Base-by-base conservation (phyloP, 257 asterid species). In the Scutellaria baicalensis region DNA sequence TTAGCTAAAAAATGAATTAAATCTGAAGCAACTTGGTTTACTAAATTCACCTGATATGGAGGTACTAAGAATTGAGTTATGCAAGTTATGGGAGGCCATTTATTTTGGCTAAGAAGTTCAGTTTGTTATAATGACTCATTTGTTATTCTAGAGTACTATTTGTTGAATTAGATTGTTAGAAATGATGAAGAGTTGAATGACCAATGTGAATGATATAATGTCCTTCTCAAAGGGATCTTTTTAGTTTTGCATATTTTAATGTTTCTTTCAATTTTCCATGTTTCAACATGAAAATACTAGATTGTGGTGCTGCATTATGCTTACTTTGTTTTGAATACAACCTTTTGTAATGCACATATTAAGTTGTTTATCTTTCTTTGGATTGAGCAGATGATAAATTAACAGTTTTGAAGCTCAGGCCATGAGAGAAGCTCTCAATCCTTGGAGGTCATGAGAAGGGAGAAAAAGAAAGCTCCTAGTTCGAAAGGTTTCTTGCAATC, bases 331-430 rank as follows among this genome's bases (percentile, higher is more conserved):
- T 43, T 61, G 20, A 17, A 54, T 40, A 39, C 9, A 31, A 59
- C 59, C 2, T 11, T 23, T 76, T 70, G 56, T 31, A 8, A 12
- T 61, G 13, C 64, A 45, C 45, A 31, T 51, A 36, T 70, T 70
- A 17, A 72, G 51, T 59, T 54, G 50, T 6, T 57, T 71, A n/a
- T 49, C 66, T 33, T 56, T 23, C 40, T 20, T 76, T 59, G 56
- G 40, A 17, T 74, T 69, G 67, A 56, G 80, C 90, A 93, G 98
- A 93, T 74, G 99, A 93, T 73, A 91, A 89, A 73, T 97, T 91
- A 62, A 85, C 95, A 31, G 96, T 79, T 69, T 38, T 93, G 97
- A 93, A 89, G 99, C 96, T 77, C 89, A 81, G 72, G 97, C 93
- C 40, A 56, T 74, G 6, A 86, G 97, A 83, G 98, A 93, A 1